Evolutionary conservation across 345 rosid genomes (phyloP), one percentile per base, ranked within the genome.

Genomic region (Turnera subulata): DNA sequence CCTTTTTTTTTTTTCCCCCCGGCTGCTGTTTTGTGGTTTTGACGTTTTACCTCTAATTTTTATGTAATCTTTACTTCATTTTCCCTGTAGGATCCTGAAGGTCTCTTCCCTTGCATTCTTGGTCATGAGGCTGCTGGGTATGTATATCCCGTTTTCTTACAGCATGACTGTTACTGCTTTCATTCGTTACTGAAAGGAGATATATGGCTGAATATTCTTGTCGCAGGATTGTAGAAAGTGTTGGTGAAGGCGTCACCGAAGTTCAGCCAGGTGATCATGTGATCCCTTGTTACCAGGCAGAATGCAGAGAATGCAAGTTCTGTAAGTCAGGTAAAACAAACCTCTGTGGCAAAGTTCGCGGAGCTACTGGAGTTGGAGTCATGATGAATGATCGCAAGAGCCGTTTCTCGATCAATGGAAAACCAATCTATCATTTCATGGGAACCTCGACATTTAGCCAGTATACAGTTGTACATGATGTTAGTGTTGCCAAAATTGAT

Each of bases 61-160:
- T n/a, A n/a, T n/a, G n/a, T n/a, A n/a, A n/a, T n/a, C n/a, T n/a
- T n/a, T n/a, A n/a, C n/a, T n/a, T n/a, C n/a, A n/a, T n/a, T n/a
- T n/a, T n/a, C n/a, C n/a, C n/a, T 75, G 32, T 65, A 90, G 97
- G 99, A 89, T 75, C 96, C 97, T 29, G 99, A 93, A 73, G 94
- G 96, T 56, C 83, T 89, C 29, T 89, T 92, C 73, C 98, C 98
- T 0, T 89, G 99, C 63, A 86, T 92, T 63, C 94, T 93, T 17
- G 99, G 99, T 60, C 97, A 93, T 39, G 99, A 93, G 56, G 97
- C 99, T 75, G 96, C 97, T 63, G 97, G 99, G 97, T 92, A 79
- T 23, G 71, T 55, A 35, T 68, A 33, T 53, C 45, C 14, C 43
- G 12, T 21, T n/a, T n/a, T n/a, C n/a, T n/a, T n/a, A n/a, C n/a